Percentiles rank a stretch among this genome's conserved stretches.
These are phyloP conservation scores for Endocalyx cinctus DNA, from an alignment of 2,329 filamentous ascomycete species.

Conservation along the genomic window DNA sequence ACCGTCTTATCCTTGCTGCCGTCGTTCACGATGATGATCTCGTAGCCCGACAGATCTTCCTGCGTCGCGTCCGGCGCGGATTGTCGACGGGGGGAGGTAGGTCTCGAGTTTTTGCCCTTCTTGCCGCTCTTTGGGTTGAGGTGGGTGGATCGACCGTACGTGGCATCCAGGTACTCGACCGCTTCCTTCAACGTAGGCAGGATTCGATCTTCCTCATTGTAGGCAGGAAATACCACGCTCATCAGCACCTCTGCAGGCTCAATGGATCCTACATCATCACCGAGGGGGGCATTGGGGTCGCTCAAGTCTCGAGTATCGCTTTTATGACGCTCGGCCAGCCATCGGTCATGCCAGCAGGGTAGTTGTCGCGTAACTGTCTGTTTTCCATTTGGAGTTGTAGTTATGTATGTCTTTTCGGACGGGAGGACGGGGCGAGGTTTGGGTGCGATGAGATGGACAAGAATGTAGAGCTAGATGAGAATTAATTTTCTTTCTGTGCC, in stretches of 20 bases:
- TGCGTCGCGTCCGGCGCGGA: constrained; percentile 31
- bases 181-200: constrained; percentile 85
- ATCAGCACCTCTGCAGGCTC: constrained; percentile 78
- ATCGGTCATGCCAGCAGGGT: constrained; percentile 84
- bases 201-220: constrained; percentile 85
- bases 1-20: constrained; percentile 81
- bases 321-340: constrained; percentile 57
- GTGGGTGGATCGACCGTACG: constrained; percentile 56
- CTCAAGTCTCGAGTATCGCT: constrained; percentile 34
- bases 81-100: constrained; percentile 28
- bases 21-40: constrained; percentile 89
- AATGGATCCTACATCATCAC: constrained; percentile 52
- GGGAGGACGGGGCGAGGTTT: constrained; percentile 67
- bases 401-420: constrained; percentile 83
- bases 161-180: constrained; percentile 74
- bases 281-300: constrained; percentile 34
- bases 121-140: constrained; percentile 20
- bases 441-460: constrained; percentile 73
- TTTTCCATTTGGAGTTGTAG: constrained; percentile 62
- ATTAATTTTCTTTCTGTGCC: too few species aligned
- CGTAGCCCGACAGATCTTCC: constrained; percentile 61
- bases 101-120: constrained; percentile 23
- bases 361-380: constrained; percentile 50
- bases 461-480: constrained; percentile 52
- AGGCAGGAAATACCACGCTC: constrained; percentile 89